phyloP scores from a whole-genome alignment of 805 yeast genomes.

The Clavispora asparagi region DNA sequence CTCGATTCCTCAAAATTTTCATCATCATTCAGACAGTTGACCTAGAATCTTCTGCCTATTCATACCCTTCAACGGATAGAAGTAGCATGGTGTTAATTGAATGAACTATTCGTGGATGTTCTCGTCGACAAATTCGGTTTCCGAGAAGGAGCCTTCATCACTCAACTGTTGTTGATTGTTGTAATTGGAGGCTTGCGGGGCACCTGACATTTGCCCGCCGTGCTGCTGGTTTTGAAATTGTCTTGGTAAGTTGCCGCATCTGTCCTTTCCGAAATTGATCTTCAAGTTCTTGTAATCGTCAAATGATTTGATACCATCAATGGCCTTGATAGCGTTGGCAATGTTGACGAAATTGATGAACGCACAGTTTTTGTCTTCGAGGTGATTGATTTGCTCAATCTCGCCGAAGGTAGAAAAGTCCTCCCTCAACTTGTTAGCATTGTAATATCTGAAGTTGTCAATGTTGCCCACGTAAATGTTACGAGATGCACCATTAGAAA shows the following conservation, averaged over 20 bases:
- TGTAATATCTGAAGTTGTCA: slow-evolving; percentile 44
- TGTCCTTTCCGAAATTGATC: slow-evolving; percentile 45
- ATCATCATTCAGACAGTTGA: not conserved
- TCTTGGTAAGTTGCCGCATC: slow-evolving; percentile 93
- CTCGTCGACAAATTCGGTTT: slow-evolving; percentile 5
- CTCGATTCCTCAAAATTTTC: not conserved
- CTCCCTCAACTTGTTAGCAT: slow-evolving; percentile 55
- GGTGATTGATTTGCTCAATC: slow-evolving; percentile 88
- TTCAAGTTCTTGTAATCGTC: slow-evolving; percentile 60
- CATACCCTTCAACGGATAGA: not conserved
- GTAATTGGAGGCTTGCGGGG: not conserved
- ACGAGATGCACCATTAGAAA: slow-evolving; percentile 89
- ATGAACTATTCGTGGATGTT: not conserved
- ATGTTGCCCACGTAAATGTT: slow-evolving; percentile 83
- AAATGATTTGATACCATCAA: slow-evolving; percentile 81
- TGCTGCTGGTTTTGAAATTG: slow-evolving; percentile 44
- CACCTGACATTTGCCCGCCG: not conserved
- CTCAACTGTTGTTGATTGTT: slow-evolving; percentile 1
- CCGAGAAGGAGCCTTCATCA: slow-evolving; percentile 6
- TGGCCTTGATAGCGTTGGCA: slow-evolving; percentile 82
- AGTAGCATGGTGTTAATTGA: not conserved
- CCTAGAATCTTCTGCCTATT: not conserved
- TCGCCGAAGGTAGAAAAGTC: slow-evolving; percentile 86
- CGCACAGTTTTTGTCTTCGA: slow-evolving; percentile 80
- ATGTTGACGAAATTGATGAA: slow-evolving; percentile 90